Base-by-base conservation (phyloP, 495 filamentous ascomycete species). In the Tuber indicum region DNA sequence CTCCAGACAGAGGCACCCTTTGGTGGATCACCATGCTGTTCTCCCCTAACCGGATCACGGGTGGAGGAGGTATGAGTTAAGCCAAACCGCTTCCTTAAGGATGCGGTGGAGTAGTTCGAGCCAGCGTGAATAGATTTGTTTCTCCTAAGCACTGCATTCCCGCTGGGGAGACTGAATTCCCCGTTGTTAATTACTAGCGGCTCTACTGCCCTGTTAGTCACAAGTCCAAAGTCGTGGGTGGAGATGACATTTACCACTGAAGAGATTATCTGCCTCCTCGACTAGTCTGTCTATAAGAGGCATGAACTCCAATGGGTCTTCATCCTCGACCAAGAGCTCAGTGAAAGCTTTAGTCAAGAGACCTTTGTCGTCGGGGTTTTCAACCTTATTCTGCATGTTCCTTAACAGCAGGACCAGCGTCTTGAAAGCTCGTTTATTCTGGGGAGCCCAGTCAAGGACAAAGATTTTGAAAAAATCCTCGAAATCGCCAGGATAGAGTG, bases 361-460 rank as follows among this genome's bases (percentile, higher is more conserved):
- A 43, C 96, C 96, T 47, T 95, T 90, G 83, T 98, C 95, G 71
- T 93, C 93, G 81, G 97, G 96, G 83, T 96, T 97, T 17, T 91
- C 92, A 77, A 94, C 97, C n/a, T 93, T 94, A 77, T 97, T 95
- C 19, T 98, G 89, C 23, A 99, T 88, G 81, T 97, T 94, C 3
- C 92, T 91, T 41, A 99, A 88, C 46, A 98, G 88, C 72, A 92
- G 93, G 78, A 98, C 90, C 47, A 96, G 90, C 17, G 90, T 90
- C 46, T 91, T 91, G 79, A 98, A 91, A 5, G 94, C 94, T 75
- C 96, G 90, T 79, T 93, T 91, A 81, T 98, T 99, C 81, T 98
- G 96, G 9, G 95, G 96, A 19, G 92, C 90, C 88, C 96, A 91
- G 74, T 97, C 92, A 42, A 87, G 84, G 79, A 98, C 87, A 21